phyloP scores from a whole-genome alignment of 371 early-diverging fungal species.

The Rhizomucor pusillus region DNA sequence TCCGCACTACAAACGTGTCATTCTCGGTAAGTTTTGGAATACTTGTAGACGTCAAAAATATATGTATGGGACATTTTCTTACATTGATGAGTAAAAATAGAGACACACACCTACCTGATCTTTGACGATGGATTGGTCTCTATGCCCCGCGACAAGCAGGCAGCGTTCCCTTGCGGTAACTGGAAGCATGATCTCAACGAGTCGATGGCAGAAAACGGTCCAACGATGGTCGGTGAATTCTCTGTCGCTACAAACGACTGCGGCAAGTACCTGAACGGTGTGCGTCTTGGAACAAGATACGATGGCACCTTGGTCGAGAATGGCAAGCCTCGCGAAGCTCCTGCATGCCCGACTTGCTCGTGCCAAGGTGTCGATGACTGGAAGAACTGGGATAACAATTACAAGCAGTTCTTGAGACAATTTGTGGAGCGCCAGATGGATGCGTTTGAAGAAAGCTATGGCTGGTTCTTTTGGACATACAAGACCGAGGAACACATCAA shows the following conservation, averaged over 20 bases:
- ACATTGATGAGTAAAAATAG: too few relatives aligned
- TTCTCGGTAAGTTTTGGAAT: constrained; percentile 35
- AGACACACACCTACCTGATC: constrained; percentile 45
- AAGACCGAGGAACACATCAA: constrained; percentile 66
- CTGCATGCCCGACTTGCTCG: constrained; percentile 40
- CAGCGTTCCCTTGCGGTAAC: constrained; percentile 44
- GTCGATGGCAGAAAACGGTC: constrained; percentile 31
- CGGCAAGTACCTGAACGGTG: constrained; percentile 69
- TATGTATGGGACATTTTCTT: too few relatives aligned
- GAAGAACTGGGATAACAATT: constrained; percentile 31
- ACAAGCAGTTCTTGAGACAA: constrained; percentile 30
- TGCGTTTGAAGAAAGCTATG: constrained; percentile 46
- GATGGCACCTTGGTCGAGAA: constrained; percentile 51
- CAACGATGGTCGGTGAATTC: constrained; percentile 73
- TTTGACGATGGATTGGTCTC: constrained; percentile 46
- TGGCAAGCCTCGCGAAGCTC: constrained; percentile 2
- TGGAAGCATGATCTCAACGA: constrained; percentile 31
- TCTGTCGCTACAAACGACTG: constrained; percentile 76
- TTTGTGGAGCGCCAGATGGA: constrained; percentile 50
- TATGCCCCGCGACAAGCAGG: constrained; percentile 39
- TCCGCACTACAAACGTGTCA: constrained; percentile 19
- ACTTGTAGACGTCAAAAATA: too few relatives aligned
- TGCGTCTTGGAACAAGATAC: constrained; percentile 63
- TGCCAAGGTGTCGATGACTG: constrained; percentile 50
- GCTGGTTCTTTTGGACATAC: constrained; percentile 84